Conservation (phyloP, 345 rosid species). For the Arabis hirsuta region DNA sequence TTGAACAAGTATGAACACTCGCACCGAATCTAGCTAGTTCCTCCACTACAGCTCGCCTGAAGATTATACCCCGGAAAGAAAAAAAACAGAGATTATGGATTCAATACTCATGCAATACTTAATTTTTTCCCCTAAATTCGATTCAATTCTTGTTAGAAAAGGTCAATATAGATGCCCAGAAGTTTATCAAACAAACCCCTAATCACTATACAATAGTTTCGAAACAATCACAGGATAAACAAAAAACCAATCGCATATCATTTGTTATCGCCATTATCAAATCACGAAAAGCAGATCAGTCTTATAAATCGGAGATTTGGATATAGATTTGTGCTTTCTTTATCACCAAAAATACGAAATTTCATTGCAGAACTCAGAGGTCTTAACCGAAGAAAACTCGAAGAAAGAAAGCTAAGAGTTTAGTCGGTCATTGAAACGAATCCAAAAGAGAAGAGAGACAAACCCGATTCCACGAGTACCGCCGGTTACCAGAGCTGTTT, state of each 20-base stretch:
- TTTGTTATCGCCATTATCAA: neutral
- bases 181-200: neutral
- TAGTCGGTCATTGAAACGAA: neutral
- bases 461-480: slow-evolving; percentile 95
- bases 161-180: neutral
- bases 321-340: neutral
- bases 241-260: neutral
- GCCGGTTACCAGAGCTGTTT: slow-evolving; percentile 82
- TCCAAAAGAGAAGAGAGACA: slow-evolving; percentile 2
- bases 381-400: too few relatives aligned
- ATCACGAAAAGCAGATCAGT: neutral
- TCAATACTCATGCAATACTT: neutral
- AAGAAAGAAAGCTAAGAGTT: too few relatives aligned
- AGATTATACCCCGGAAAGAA: neutral
- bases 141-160: neutral
- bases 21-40: slow-evolving; percentile 82
- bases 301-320: neutral
- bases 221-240: slow-evolving; percentile 6
- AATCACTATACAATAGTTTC: neutral
- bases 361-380: slow-evolving; percentile 5
- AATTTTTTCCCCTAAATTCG: neutral
- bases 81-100: slow-evolving; percentile 9
- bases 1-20: slow-evolving; percentile 72
- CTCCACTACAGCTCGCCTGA: slow-evolving; percentile 71
- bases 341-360: neutral